phyloP scores from a whole-genome alignment of 139 green algal species.

The Penium margaritaceum region DNA sequence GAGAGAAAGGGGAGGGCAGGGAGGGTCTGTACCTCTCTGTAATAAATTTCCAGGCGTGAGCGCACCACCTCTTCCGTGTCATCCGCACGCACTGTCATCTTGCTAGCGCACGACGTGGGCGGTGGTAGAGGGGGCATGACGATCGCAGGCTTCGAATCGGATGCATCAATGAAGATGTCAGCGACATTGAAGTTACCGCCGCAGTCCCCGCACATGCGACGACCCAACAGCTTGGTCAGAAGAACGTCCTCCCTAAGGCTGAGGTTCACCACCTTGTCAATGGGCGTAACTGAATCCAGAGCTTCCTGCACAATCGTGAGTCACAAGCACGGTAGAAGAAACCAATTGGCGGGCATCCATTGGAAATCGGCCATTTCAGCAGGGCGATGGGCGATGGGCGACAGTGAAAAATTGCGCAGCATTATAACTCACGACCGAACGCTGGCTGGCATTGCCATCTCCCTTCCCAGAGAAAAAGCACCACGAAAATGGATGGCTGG shows the following conservation, averaged over 20 bases:
- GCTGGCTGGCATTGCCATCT: too few relatives aligned
- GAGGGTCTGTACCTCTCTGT: slow-evolving; percentile 18
- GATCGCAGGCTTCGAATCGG: slow-evolving; percentile 59
- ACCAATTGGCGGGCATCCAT: too few relatives aligned
- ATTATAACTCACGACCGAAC: too few relatives aligned
- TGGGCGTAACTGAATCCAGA: slow-evolving; percentile 56
- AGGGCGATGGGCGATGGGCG: too few relatives aligned
- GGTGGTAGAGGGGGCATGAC: slow-evolving; percentile 80
- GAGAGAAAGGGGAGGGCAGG: background rate
- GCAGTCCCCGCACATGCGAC: slow-evolving; percentile 81
- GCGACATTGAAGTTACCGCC: slow-evolving; percentile 91
- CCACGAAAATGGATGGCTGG: too few relatives aligned
- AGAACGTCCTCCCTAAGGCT: slow-evolving; percentile 77
- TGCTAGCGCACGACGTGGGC: slow-evolving; percentile 61
- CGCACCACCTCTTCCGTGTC: slow-evolving; percentile 77
- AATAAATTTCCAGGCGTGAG: slow-evolving; percentile 68
- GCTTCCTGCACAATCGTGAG: slow-evolving; percentile 55
- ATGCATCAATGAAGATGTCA: slow-evolving; percentile 70
- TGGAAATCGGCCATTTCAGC: too few relatives aligned
- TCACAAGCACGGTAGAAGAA: too few relatives aligned
- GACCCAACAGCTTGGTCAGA: slow-evolving; percentile 69
- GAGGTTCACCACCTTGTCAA: slow-evolving; percentile 82
- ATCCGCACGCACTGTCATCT: slow-evolving; percentile 72
- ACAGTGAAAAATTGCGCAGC: too few relatives aligned
- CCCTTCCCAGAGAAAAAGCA: too few relatives aligned